phyloP scores from a whole-genome alignment of 1,284 basidiomycete genomes.

The Ceratobasidium sp. region DNA sequence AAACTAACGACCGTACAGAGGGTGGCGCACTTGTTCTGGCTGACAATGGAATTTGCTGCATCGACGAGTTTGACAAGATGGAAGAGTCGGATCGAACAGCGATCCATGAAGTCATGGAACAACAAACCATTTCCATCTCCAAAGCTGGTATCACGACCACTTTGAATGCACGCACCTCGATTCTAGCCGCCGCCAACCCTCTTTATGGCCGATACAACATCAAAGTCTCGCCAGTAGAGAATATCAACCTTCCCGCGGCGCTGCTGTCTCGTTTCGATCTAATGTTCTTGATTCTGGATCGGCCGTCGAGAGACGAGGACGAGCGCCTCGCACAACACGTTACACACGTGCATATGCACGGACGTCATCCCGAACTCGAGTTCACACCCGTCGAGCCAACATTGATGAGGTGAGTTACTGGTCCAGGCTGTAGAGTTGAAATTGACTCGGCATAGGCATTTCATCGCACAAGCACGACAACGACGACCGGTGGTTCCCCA shows the following conservation, averaged over 20 bases:
- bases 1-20: conserved; percentile 63
- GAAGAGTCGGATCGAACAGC: conserved; percentile 97
- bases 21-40: conserved; percentile 97
- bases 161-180: conserved; percentile 97
- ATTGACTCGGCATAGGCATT: conserved; percentile 67
- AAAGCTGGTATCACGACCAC: conserved; percentile 99
- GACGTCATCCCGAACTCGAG: conserved; percentile 83
- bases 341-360: conserved; percentile 98
- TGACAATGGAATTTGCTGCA: conserved; percentile 99
- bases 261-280: conserved; percentile 96
- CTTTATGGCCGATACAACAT: conserved; percentile 98
- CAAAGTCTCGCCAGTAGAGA: conserved; percentile 96
- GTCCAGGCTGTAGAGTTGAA: background rate
- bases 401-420: conserved; percentile 81
- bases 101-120: conserved; percentile 99
- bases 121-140: conserved; percentile 99
- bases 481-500: conserved; percentile 87
- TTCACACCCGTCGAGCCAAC: conserved; percentile 82
- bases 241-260: conserved; percentile 98
- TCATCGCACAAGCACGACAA: conserved; percentile 92
- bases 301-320: conserved; percentile 92
- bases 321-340: conserved; percentile 97
- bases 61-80: conserved; percentile 99
- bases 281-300: conserved; percentile 96
- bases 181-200: conserved; percentile 97